Conservation (phyloP, 2,329 filamentous ascomycete genomes). For the Aspergillus brasiliensis region DNA sequence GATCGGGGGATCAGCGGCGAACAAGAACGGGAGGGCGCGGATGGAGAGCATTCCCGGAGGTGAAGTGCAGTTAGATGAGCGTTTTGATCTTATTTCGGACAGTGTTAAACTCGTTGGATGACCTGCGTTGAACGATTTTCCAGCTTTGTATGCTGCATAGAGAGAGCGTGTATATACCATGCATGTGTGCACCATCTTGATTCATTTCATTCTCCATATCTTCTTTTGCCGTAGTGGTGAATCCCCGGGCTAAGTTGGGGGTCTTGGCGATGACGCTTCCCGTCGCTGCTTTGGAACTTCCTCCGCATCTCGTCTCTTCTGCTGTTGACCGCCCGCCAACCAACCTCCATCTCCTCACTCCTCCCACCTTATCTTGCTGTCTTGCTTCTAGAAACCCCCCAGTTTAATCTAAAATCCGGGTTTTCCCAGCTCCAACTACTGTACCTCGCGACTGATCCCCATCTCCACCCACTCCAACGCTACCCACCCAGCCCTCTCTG, state of each 20-base stretch:
- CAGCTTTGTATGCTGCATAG: background rate
- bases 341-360: background rate
- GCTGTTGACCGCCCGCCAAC: constrained; percentile 1
- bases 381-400: background rate
- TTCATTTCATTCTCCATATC: background rate
- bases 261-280: constrained; percentile 24
- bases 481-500: background rate
- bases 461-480: background rate
- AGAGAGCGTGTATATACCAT: constrained; percentile 10
- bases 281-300: background rate
- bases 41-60: constrained; percentile 18
- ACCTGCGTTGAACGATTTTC: background rate
- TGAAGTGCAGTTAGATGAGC: constrained; percentile 7
- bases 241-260: too few relatives aligned
- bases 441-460: background rate
- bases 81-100: background rate
- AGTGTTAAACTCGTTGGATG: background rate
- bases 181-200: background rate
- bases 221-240: background rate
- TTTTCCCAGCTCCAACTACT: background rate
- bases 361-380: background rate
- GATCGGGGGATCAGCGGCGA: constrained; percentile 32
- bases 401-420: background rate
- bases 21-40: constrained; percentile 17
- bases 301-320: constrained; percentile 12